These are phyloP conservation scores for Scheffersomyces lignicola DNA, from an alignment of 1,139 yeast genomes.

Conservation along the genomic window DNA sequence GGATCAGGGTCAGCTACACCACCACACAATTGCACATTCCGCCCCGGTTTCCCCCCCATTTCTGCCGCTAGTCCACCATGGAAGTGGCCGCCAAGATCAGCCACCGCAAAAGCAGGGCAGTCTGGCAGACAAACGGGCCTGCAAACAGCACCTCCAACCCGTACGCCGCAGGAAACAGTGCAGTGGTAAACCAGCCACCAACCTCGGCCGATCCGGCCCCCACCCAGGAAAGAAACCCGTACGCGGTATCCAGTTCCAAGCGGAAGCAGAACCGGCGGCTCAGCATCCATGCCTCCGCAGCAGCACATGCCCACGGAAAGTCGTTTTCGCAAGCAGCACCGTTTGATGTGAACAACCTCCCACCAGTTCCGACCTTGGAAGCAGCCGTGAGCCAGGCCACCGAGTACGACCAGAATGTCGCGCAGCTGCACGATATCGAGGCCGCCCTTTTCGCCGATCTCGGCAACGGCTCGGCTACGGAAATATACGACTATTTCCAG, in stretches of 20 bases:
- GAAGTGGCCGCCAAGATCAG: slow-evolving; percentile 30
- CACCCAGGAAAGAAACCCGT: slow-evolving; percentile 16
- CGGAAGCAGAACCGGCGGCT: slow-evolving; percentile 36
- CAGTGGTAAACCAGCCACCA: background rate
- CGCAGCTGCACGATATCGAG: slow-evolving; percentile 16
- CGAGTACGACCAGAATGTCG: slow-evolving; percentile 9
- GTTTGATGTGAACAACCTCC: slow-evolving; percentile 31
- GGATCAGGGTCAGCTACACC: too few species aligned
- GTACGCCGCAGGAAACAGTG: slow-evolving; percentile 1
- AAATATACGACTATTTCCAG: slow-evolving; percentile 70
- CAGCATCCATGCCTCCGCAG: slow-evolving; percentile 47
- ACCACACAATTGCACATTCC: slow-evolving; percentile 8
- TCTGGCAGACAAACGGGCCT: slow-evolving; percentile 34
- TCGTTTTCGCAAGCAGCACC: slow-evolving; percentile 22
- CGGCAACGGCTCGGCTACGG: slow-evolving; percentile 68
- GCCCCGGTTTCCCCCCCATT: slow-evolving; percentile 9
- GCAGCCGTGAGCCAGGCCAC: slow-evolving; percentile 3
- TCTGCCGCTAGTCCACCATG: slow-evolving; percentile 19
- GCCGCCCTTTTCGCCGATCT: slow-evolving; percentile 54
- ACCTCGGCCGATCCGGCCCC: background rate
- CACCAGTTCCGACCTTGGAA: slow-evolving; percentile 38
- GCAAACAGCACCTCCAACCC: slow-evolving; percentile 5
- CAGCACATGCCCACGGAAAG: slow-evolving; percentile 34
- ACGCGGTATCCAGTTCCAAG: slow-evolving; percentile 13
- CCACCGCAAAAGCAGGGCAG: slow-evolving; percentile 46